Conservation (phyloP, 345 rosid genomes). For the Ceriops tagal region DNA sequence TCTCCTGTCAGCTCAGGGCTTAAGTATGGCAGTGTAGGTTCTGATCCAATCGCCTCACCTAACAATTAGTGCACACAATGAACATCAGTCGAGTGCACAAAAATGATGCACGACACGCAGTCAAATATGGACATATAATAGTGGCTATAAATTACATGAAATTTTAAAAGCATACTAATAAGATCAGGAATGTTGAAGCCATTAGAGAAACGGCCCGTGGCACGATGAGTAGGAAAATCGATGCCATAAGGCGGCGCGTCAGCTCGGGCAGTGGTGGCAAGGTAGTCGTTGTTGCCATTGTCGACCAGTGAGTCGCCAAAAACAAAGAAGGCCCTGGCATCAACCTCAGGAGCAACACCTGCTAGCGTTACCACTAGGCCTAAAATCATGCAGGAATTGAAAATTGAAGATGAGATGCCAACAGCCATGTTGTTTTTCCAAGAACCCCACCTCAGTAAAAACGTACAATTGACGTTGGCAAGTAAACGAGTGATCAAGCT, state of each 20-base stretch:
- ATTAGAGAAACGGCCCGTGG: constrained; percentile 86
- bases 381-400: constrained; percentile 6
- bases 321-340: constrained; percentile 27
- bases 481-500: constrained; percentile 2
- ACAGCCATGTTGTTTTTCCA: constrained; percentile 4
- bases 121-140: not conserved
- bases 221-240: constrained; percentile 58
- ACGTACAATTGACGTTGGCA: not conserved
- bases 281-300: constrained; percentile 81
- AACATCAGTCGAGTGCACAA: not conserved
- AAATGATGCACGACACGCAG: not conserved
- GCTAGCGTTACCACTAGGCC: constrained; percentile 24
- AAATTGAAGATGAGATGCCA: constrained; percentile 11
- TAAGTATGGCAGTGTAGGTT: constrained; percentile 67
- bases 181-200: constrained; percentile 84
- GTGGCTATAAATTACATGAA: not conserved
- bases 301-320: constrained; percentile 82
- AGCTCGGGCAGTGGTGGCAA: constrained; percentile 76
- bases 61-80: not conserved
- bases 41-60: constrained; percentile 71
- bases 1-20: constrained; percentile 59
- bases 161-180: constrained; percentile 43
- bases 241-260: constrained; percentile 74
- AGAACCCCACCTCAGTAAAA: constrained; percentile 2
- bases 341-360: constrained; percentile 1